Percentiles rank a stretch among this genome's conserved stretches.
phyloP scores from a whole-genome alignment of 768 basidiomycete species.

The Lactarius sanguifluus region DNA sequence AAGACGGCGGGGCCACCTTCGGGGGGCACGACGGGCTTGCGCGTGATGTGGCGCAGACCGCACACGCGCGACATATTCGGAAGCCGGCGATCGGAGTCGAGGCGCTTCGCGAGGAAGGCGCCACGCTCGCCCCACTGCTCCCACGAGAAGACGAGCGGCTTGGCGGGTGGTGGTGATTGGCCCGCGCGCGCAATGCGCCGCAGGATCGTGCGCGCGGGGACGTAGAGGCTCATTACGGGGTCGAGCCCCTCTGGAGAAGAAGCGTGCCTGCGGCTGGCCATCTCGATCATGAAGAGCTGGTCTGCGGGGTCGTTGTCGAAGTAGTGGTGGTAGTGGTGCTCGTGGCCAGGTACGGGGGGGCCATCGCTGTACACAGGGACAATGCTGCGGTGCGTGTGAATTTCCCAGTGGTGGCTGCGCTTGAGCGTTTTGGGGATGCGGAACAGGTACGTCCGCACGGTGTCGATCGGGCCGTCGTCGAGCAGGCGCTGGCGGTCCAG shows the following conservation, averaged over 20 bases:
- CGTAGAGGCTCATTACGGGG: not conserved
- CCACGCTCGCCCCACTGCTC: not conserved
- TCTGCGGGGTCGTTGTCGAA: slow-evolving; percentile 6
- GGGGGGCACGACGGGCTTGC: not conserved
- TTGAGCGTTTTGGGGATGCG: not conserved
- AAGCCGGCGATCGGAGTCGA: not conserved
- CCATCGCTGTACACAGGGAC: not conserved
- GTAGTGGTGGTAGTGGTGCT: not conserved
- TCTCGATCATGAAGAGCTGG: slow-evolving; percentile 11
- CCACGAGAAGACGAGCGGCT: not conserved
- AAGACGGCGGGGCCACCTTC: not conserved
- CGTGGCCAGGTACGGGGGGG: not conserved
- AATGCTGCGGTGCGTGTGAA: slow-evolving; percentile 5
- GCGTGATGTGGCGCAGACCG: not conserved
- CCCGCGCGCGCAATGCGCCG: not conserved
- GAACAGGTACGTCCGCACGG: not conserved
- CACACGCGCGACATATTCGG: slow-evolving; percentile 7
- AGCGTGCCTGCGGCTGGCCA: not conserved
- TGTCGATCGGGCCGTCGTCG: not conserved
- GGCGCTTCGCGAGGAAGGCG: not conserved
- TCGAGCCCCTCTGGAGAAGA: not conserved
- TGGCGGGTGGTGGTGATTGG: not conserved
- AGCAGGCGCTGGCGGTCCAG: not conserved
- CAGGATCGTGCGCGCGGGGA: slow-evolving; percentile 5
- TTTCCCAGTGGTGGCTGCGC: slow-evolving; percentile 5